Base-by-base conservation (phyloP, 2,329 filamentous ascomycete species). In the Penicillium glabrum region DNA sequence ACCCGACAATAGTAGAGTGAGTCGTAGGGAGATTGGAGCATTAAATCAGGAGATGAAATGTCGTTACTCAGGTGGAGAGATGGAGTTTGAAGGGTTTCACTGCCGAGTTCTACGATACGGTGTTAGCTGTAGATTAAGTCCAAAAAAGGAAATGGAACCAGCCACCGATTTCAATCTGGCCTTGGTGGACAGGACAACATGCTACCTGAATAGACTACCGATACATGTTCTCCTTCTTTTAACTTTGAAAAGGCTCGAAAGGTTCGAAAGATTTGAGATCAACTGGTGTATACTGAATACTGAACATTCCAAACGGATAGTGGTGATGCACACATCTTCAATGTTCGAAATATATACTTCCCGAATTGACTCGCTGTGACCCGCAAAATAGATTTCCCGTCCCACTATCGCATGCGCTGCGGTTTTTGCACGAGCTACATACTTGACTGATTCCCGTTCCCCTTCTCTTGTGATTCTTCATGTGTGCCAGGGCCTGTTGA, bases 321-420 rank as follows among this genome's bases (percentile, higher is more conserved):
- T 31, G 29, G 11, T 31, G 29, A 31, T 31, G 29, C 29, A 31
- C 29, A 31, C 13, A 31, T 4, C 29, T 26, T 26, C 26, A 8
- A 26, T 5, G 26, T 8, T 26, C 26, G 29, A 14, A 33, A 33
- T 33, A 33, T 33, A 33, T 33, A 33, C 31, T 33, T 33, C 31
- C 39, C 39, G 19, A 9, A 23, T 41, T 41, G 11, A 41, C 9
- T 10, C 39, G 3, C 19, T 19, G 35, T 41, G 39, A 41, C 29
- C 47, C 47, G 47, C 24, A 50, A 50, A 50, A 50, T 50, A 24
- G 31, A 50, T 50, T 50, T 50, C 35, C 47, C 47, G 47, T 37
- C 21, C 44, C 27, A 19, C 39, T 46, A 26, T 29, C 44, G 27
- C 44, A 26, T 46, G 44, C 44, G 27, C 43, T n/a, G 21, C 24